These are phyloP conservation scores for Kurtzmaniella quercitrusa DNA, from an alignment of 1,139 yeast species.

Conservation along the genomic window DNA sequence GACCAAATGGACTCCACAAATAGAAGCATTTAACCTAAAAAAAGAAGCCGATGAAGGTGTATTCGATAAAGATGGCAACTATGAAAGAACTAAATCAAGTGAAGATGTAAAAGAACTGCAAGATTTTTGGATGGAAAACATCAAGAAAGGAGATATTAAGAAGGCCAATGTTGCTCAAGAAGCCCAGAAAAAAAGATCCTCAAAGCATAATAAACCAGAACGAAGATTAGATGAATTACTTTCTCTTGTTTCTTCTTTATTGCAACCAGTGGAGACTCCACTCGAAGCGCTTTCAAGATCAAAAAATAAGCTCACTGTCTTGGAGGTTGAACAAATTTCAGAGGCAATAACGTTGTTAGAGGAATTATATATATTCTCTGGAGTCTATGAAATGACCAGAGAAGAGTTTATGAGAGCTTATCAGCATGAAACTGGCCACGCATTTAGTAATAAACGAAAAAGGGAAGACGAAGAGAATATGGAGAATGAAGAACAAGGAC, in stretches of 20 bases:
- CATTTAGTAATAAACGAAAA: slow-evolving; percentile 18
- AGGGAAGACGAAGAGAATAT: slow-evolving; percentile 16
- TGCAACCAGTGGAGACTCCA: slow-evolving; percentile 63
- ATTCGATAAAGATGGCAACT: slow-evolving; percentile 63
- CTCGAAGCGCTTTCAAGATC: slow-evolving; percentile 55
- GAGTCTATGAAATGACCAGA: slow-evolving; percentile 51
- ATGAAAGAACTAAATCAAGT: slow-evolving; percentile 35
- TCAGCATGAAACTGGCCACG: slow-evolving; percentile 46
- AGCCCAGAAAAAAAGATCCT: slow-evolving; percentile 14
- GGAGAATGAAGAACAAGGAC: slow-evolving; percentile 9
- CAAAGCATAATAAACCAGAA: slow-evolving; percentile 8
- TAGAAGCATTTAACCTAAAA: slow-evolving; percentile 61
- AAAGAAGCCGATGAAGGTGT: slow-evolving; percentile 57
- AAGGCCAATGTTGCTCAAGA: slow-evolving; percentile 44
- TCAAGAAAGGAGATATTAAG: slow-evolving; percentile 42
- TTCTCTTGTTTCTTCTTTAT: slow-evolving; percentile 28
- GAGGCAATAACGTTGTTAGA: slow-evolving; percentile 46
- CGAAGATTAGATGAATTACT: slow-evolving; percentile 22
- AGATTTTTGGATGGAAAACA: slow-evolving; percentile 46
- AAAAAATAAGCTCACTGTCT: slow-evolving; percentile 12
- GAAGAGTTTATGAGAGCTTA: slow-evolving; percentile 59
- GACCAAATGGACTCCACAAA: slow-evolving; percentile 21
- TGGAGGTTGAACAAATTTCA: slow-evolving; percentile 32
- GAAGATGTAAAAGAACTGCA: slow-evolving; percentile 30
- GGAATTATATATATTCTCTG: slow-evolving; percentile 32